These are phyloP conservation scores for Pleurotus salmoneostramineus DNA, from an alignment of 768 basidiomycete genomes.

Conservation along the genomic window DNA sequence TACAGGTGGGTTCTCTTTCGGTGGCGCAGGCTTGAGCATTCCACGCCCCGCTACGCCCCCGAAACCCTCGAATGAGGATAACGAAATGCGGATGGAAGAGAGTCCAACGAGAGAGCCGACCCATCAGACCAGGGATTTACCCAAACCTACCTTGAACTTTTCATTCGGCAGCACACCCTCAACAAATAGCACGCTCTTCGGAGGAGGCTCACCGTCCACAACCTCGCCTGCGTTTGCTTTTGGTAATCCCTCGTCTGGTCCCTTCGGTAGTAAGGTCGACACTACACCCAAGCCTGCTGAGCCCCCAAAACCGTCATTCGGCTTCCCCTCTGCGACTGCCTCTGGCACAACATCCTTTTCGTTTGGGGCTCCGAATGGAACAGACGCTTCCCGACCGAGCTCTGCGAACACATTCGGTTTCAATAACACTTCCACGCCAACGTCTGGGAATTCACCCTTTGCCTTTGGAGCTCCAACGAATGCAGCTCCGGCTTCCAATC, in stretches of 20 bases:
- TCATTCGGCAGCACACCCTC: background rate
- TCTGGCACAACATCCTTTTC: conserved; percentile 29
- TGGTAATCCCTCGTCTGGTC: conserved; percentile 19
- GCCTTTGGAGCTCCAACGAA: conserved; percentile 20
- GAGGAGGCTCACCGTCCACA: conserved; percentile 30
- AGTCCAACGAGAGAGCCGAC: conserved; percentile 64
- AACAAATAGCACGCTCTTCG: background rate
- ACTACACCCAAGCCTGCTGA: conserved; percentile 21
- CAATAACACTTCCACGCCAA: conserved; percentile 8
- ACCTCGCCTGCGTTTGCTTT: conserved; percentile 47
- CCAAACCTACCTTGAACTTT: conserved; percentile 4
- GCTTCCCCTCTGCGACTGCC: conserved; percentile 25
- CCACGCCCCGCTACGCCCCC: conserved; percentile 65
- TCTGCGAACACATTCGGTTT: conserved; percentile 1
- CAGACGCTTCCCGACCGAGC: conserved; percentile 2
- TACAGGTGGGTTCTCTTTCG: conserved; percentile 45
- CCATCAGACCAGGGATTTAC: conserved; percentile 32
- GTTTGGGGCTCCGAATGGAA: conserved; percentile 29
- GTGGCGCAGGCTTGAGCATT: conserved; percentile 24
- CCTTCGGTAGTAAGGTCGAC: conserved; percentile 28
- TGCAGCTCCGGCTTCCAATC: conserved; percentile 30
- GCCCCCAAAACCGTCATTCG: conserved; percentile 16
- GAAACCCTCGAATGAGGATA: conserved; percentile 40
- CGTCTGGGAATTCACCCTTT: conserved; percentile 20
- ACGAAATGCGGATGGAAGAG: conserved; percentile 79